Evolutionary conservation across 2,329 filamentous ascomycete species (phyloP), one percentile per base, ranked within the genome.

Genomic region (Lasiodiplodia sp.): DNA sequence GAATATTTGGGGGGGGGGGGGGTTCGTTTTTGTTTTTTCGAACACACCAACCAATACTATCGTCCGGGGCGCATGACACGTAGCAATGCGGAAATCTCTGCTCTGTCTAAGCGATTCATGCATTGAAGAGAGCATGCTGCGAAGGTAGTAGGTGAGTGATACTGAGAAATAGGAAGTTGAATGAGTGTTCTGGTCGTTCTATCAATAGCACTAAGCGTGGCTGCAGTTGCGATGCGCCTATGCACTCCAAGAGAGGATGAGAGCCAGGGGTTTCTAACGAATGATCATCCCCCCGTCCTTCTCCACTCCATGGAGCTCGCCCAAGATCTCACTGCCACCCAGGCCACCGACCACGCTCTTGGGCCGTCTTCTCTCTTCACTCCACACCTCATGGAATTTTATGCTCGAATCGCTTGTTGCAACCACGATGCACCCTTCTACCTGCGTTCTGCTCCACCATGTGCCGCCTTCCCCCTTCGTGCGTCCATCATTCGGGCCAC

Each of bases 361-460:
- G 52, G 72, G 83, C 2, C 92, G 89, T 52, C 82, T 83, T 10
- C 83, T 81, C 74, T 87, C 90, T 72, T 87, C 87, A n/a, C 87
- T 86, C 96, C 94, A 98, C 12, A 99, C 89, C 81, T 98, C 94
- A 79, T 98, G 94, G 75, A 98, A 98, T 77, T 96, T 96, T 79
- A 98, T 91, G 73, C 89, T 96, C 77, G 93, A 91, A 80, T 98
- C 94, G 76, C 94, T 97, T 53, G 93, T 92, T 18, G 94, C 95
- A 66, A 99, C 91, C 21, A 97, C 92, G 72, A 99, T 90, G 77
- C 94, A 97, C 0, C 92, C 93, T 73, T 95, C 92, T 72, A 88
- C 86, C 5, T 85, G 82, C 0, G 87, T 89, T 23, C 88, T 84
- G 62, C 82, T 83, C 71, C 84, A 84, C 79, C 84, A 86, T 57